Conservation (phyloP, 2,329 filamentous ascomycete species). For the Fusarium goolgardi region DNA sequence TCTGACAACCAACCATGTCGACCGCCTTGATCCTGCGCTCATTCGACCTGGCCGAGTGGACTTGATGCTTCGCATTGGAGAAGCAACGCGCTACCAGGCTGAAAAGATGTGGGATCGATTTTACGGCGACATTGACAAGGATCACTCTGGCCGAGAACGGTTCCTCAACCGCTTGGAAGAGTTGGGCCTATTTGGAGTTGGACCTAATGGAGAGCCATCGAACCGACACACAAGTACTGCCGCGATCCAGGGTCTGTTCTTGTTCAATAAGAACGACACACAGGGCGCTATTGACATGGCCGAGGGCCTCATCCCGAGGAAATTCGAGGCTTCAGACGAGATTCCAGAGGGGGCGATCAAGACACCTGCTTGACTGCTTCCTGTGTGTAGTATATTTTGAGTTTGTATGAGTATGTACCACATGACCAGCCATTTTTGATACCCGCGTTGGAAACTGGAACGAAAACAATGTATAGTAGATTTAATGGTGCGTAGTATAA, state of each 20-base stretch:
- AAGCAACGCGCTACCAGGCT: conserved; percentile 88
- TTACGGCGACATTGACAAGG: conserved; percentile 82
- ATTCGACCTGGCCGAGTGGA: conserved; percentile 93
- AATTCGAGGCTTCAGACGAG: conserved; percentile 62
- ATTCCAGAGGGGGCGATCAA: conserved; percentile 56
- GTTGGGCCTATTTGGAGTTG: conserved; percentile 75
- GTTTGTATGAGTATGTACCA: conserved; percentile 28
- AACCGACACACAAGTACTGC: conserved; percentile 80
- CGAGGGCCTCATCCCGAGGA: conserved; percentile 70
- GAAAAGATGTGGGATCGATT: conserved; percentile 92
- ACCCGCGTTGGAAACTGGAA: conserved; percentile 31
- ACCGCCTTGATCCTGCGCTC: conserved; percentile 87
- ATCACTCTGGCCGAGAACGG: conserved; percentile 69
- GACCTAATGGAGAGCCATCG: conserved; percentile 59
- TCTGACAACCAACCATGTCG: conserved; percentile 93
- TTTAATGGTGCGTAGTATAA: background rate
- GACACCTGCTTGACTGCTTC: conserved; percentile 51
- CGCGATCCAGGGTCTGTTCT: conserved; percentile 90
- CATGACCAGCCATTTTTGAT: conserved; percentile 32
- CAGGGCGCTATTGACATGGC: conserved; percentile 87
- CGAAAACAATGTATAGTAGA: conserved; percentile 16
- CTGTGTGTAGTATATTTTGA: conserved; percentile 1
- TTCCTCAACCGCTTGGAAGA: conserved; percentile 79
- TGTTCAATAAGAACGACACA: conserved; percentile 94
- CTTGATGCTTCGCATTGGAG: conserved; percentile 89